These are phyloP conservation scores for Lycium barbarum DNA, from an alignment of 257 asterid species.

Conservation along the genomic window DNA sequence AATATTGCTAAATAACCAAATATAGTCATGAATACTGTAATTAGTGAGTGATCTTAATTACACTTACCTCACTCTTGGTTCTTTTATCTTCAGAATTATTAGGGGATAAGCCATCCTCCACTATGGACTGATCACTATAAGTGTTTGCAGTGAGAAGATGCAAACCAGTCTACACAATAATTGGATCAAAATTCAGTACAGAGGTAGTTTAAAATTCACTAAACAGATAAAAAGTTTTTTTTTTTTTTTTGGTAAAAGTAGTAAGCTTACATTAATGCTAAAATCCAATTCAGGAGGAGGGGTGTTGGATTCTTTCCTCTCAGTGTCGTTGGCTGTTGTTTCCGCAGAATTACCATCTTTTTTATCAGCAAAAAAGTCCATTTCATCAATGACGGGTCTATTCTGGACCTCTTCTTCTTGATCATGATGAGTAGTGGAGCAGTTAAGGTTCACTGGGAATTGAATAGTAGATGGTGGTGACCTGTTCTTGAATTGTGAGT, in stretches of 20 bases:
- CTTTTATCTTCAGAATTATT: conserved; percentile 52
- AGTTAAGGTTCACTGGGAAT: conserved; percentile 67
- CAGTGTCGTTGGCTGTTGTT: conserved; percentile 9
- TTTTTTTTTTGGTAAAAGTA: background rate
- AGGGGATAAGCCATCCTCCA: conserved; percentile 57
- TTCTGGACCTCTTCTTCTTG: conserved; percentile 34
- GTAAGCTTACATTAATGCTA: conserved; percentile 65
- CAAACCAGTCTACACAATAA: conserved; percentile 65
- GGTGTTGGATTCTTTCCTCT: conserved; percentile 30
- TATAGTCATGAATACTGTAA: background rate
- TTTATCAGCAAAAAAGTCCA: conserved; percentile 78
- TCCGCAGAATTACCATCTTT: conserved; percentile 33
- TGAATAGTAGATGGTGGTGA: conserved; percentile 69
- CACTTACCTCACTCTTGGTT: conserved; percentile 63
- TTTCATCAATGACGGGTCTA: conserved; percentile 53
- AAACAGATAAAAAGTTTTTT: background rate
- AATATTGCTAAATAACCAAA: background rate
- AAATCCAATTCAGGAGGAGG: conserved; percentile 51
- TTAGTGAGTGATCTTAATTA: background rate
- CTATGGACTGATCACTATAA: conserved; percentile 64
- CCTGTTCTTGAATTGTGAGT: conserved; percentile 38
- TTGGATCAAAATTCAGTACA: background rate
- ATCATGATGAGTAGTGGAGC: conserved; percentile 28
- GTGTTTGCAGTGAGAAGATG: conserved; percentile 72
- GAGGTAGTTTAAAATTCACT: background rate